Evolutionary conservation across 192 early-diverging fungal species (phyloP).

Genomic region (Backusella australiensis): DNA sequence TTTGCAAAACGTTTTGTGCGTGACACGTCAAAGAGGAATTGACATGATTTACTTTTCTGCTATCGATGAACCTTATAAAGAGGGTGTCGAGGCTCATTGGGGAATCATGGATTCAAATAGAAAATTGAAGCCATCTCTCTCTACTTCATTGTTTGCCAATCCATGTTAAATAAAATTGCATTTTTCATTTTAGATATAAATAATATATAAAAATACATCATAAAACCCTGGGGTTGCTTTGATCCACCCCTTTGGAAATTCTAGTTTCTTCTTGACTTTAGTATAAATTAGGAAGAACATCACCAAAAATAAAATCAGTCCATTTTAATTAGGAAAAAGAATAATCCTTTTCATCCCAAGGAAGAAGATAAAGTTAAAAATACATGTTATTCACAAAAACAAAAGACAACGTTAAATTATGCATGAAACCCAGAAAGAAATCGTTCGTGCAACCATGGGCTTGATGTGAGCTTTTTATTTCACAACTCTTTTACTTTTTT

Average conservation of each 20-base stretch:
- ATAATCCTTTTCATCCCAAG: no score
- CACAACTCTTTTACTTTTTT: no score
- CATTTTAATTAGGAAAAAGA: conserved; percentile 15
- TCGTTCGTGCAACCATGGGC: no score
- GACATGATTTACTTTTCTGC: conserved; percentile 57
- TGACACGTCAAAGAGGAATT: conserved; percentile 45
- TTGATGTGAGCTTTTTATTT: no score
- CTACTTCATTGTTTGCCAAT: background rate
- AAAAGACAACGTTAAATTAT: no score
- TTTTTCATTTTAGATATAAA: background rate
- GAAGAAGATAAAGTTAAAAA: no score
- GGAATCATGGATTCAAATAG: conserved; percentile 27
- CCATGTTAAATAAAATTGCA: background rate
- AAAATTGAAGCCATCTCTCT: conserved; percentile 10
- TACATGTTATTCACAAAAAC: no score
- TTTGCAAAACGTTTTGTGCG: conserved; percentile 44
- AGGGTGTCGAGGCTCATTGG: conserved; percentile 31
- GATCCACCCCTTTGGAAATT: conserved; percentile 63
- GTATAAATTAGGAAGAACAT: conserved; percentile 52
- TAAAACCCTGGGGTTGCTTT: background rate
- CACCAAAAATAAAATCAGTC: conserved; percentile 45
- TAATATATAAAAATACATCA: background rate
- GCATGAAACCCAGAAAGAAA: no score
- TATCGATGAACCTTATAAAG: conserved; percentile 60
- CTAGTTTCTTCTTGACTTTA: conserved; percentile 48